Evolutionary conservation across 169 alveolate genomes (phyloP).

Genomic region (Plasmodium inui): DNA sequence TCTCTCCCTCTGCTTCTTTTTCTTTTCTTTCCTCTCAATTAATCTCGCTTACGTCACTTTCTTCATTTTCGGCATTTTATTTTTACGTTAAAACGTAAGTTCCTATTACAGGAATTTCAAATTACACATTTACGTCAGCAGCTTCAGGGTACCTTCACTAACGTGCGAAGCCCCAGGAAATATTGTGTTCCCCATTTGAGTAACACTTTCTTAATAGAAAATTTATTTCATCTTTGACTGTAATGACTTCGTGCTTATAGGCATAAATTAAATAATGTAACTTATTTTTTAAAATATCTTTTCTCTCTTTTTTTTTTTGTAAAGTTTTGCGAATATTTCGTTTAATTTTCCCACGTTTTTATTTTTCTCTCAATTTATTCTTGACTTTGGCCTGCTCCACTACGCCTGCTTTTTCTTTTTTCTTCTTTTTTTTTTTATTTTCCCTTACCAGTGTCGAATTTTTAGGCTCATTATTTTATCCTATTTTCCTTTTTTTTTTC

Average conservation of each 20-base stretch:
- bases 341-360: conserved; percentile 14
- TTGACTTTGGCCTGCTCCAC: not conserved
- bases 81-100: not conserved
- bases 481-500: not conserved
- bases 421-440: not conserved
- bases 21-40: not conserved
- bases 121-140: conserved; percentile 31
- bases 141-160: not conserved
- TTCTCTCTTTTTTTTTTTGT: conserved; percentile 12
- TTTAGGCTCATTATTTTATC: not conserved
- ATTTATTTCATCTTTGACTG: not conserved
- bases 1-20: not conserved
- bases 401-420: not conserved
- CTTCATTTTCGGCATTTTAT: not conserved
- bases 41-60: not conserved
- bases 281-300: not conserved
- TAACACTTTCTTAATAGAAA: not conserved
- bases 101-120: not conserved
- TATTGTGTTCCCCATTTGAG: conserved; percentile 4
- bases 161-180: not conserved
- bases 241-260: conserved; percentile 4
- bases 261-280: conserved; percentile 6
- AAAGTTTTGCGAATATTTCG: not conserved
- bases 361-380: not conserved
- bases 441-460: not conserved